These are phyloP conservation scores for Hagleromyces aurorensis DNA, from an alignment of 805 yeast species.

Conservation along the genomic window DNA sequence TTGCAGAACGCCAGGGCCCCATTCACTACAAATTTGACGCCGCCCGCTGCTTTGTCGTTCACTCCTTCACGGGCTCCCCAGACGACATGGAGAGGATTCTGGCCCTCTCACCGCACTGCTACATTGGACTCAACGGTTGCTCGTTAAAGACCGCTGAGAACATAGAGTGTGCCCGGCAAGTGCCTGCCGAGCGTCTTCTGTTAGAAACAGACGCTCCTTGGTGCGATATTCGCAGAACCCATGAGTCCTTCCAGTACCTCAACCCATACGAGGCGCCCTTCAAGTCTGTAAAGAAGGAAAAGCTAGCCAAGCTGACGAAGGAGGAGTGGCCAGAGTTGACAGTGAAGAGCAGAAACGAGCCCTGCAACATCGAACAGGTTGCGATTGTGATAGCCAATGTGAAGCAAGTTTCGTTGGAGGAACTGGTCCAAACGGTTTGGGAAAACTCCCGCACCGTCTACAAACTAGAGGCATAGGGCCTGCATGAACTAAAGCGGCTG, in stretches of 20 bases:
- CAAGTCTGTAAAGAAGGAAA: conserved; percentile 29
- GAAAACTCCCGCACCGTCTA: conserved; percentile 42
- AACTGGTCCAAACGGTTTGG: conserved; percentile 44
- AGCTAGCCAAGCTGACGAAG: conserved; percentile 20
- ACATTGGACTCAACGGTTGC: conserved; percentile 87
- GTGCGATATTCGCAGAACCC: conserved; percentile 89
- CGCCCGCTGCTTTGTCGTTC: conserved; percentile 69
- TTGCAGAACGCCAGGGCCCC: conserved; percentile 7
- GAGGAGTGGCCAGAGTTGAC: conserved; percentile 32
- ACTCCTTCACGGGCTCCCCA: conserved; percentile 82
- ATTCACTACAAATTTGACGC: conserved; percentile 28
- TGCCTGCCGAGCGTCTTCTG: conserved; percentile 68
- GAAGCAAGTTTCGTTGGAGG: conserved; percentile 35
- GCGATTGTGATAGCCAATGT: conserved; percentile 60
- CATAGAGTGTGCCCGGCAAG: conserved; percentile 48
- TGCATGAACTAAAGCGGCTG: neutral
- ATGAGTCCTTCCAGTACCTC: conserved; percentile 58
- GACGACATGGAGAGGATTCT: conserved; percentile 55
- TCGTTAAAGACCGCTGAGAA: conserved; percentile 76
- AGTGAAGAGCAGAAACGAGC: conserved; percentile 86
- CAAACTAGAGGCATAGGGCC: neutral
- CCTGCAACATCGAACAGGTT: conserved; percentile 74
- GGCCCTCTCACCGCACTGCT: conserved; percentile 33
- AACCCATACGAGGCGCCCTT: conserved; percentile 30
- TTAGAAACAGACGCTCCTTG: conserved; percentile 97